Conservation (phyloP, 1,284 basidiomycete genomes). For the Serendipita sp. region DNA sequence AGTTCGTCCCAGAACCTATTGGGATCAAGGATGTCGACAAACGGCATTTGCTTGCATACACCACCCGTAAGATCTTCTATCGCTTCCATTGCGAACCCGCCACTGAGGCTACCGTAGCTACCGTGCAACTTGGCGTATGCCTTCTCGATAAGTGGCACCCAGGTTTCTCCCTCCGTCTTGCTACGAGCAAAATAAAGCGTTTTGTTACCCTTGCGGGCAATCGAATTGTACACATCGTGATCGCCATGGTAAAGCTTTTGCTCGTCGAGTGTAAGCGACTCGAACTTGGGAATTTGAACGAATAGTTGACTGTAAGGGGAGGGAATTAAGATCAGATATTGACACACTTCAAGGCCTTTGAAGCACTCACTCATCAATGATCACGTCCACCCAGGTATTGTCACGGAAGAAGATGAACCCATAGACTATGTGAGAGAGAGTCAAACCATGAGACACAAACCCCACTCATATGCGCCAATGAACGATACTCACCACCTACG, state of each 20-base stretch:
- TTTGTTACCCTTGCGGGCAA: constrained; percentile 33
- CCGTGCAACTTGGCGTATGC: constrained; percentile 42
- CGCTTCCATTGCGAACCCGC: constrained; percentile 27
- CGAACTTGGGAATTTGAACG: constrained; percentile 34
- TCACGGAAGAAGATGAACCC: constrained; percentile 42
- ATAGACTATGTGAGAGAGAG: constrained; percentile 24
- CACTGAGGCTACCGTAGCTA: constrained; percentile 26
- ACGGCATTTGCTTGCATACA: constrained; percentile 7
- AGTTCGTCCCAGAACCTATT: constrained; percentile 18
- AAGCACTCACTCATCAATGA: constrained; percentile 35
- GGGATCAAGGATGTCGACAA: constrained; percentile 18
- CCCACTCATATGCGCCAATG: neutral
- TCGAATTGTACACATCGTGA: constrained; percentile 30
- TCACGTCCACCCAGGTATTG: constrained; percentile 24
- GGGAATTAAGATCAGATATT: neutral
- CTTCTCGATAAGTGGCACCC: constrained; percentile 42
- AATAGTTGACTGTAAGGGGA: constrained; percentile 25
- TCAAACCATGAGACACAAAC: no score
- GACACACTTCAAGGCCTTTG: neutral
- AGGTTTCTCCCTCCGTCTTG: constrained; percentile 32
- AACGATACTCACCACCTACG: neutral
- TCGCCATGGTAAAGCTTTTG: constrained; percentile 33
- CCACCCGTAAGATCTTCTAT: constrained; percentile 36
- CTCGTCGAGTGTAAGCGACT: constrained; percentile 26
- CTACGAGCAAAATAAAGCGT: constrained; percentile 37